Evolutionary conservation across 306 rosid genomes (phyloP).

Genomic region (Quercus aquifolioides): DNA sequence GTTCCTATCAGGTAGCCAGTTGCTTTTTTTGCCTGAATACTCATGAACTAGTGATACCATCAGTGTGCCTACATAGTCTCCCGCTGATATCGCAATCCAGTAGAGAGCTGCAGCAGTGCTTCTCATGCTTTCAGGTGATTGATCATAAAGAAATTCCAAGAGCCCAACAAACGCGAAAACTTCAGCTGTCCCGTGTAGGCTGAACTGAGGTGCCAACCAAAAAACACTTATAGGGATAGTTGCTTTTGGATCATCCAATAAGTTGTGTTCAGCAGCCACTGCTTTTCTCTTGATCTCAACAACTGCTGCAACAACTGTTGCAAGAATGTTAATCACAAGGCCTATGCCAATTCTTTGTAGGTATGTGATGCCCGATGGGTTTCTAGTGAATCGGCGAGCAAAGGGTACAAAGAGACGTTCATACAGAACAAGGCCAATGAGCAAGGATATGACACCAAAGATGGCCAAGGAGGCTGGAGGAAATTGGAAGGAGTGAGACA

Average conservation of each 20-base stretch:
- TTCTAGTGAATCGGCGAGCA: conserved; percentile 49
- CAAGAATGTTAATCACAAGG: conserved; percentile 45
- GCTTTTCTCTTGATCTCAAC: conserved; percentile 58
- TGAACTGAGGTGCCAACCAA: conserved; percentile 76
- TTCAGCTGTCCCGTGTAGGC: conserved; percentile 61
- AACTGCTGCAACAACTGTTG: conserved; percentile 49
- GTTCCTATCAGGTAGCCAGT: conserved; percentile 82
- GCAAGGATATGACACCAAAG: conserved; percentile 54
- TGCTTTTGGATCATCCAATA: conserved; percentile 61
- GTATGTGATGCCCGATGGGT: conserved; percentile 69
- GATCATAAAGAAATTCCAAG: conserved; percentile 77
- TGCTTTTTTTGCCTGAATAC: conserved; percentile 36
- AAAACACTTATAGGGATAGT: conserved; percentile 67
- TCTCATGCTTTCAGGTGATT: conserved; percentile 78
- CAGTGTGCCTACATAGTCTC: conserved; percentile 57
- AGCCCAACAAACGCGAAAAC: conserved; percentile 79
- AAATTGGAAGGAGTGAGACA: conserved; percentile 51
- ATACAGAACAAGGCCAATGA: conserved; percentile 58
- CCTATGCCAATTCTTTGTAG: conserved; percentile 87
- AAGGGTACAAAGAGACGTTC: conserved; percentile 66
- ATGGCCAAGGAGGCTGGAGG: conserved; percentile 69
- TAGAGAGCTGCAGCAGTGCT: conserved; percentile 68
- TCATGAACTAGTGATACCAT: conserved; percentile 56
- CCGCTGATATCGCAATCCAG: conserved; percentile 50
- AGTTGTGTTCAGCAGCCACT: conserved; percentile 40